These are phyloP conservation scores for Breynia disticha DNA, from an alignment of 441 rosid species.

Conservation along the genomic window DNA sequence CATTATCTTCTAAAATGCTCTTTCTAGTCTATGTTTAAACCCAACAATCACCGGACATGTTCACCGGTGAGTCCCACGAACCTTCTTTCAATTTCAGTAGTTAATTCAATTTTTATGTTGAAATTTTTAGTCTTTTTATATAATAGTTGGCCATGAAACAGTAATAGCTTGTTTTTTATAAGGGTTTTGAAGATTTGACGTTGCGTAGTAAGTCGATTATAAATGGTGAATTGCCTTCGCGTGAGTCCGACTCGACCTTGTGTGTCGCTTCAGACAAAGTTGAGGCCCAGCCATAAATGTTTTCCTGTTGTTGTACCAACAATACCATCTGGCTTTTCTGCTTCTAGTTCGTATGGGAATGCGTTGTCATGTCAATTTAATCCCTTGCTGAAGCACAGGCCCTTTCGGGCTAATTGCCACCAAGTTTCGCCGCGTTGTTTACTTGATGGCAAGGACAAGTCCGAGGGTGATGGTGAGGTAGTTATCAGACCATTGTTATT, in stretches of 20 bases:
- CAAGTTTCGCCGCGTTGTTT: constrained; percentile 27
- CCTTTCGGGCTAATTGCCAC: constrained; percentile 13
- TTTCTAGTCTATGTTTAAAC: no score
- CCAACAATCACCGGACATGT: not conserved
- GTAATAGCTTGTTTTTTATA: not conserved
- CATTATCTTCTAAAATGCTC: no score
- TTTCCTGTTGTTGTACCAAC: constrained; percentile 4
- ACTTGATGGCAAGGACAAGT: constrained; percentile 49
- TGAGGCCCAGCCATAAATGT: no score
- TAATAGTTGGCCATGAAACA: no score
- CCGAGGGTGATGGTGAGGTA: constrained; percentile 35
- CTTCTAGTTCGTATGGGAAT: constrained; percentile 17
- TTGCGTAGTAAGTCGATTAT: constrained; percentile 7
- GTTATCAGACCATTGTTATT: no score
- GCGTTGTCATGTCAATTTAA: constrained; percentile 16
- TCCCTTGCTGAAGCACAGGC: constrained; percentile 20
- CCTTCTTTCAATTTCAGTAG: not conserved
- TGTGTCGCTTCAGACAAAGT: not conserved
- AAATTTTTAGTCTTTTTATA: no score
- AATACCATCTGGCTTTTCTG: constrained; percentile 8
- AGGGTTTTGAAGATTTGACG: constrained; percentile 9
- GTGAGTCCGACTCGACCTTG: constrained; percentile 26
- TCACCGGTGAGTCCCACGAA: constrained; percentile 4
- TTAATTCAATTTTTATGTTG: not conserved
- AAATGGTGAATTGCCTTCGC: constrained; percentile 39